phyloP scores from a whole-genome alignment of 1,284 basidiomycete genomes.

The Ustilago lituana region DNA sequence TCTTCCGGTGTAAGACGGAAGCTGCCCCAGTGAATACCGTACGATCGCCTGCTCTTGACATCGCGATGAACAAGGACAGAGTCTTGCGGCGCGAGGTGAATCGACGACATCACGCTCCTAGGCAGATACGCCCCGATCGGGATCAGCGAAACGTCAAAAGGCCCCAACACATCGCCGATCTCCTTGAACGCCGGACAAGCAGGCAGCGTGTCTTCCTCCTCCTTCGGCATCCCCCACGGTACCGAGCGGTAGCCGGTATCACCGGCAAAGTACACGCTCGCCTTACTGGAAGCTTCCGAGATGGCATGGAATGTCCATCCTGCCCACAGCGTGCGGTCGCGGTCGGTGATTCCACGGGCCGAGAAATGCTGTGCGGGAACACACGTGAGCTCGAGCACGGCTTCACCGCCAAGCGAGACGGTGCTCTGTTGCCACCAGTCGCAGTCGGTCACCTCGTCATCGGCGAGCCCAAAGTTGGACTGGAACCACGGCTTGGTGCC shows the following conservation, averaged over 20 bases:
- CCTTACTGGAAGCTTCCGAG: constrained; percentile 4
- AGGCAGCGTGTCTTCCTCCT: constrained; percentile 49
- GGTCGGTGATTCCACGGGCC: constrained; percentile 31
- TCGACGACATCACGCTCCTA: constrained; percentile 53
- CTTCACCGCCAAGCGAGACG: constrained; percentile 15
- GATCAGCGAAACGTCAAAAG: constrained; percentile 53
- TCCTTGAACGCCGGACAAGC: constrained; percentile 58
- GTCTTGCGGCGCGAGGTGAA: constrained; percentile 54
- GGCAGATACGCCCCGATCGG: constrained; percentile 60
- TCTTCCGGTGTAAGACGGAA: constrained; percentile 56
- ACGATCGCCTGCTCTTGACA: constrained; percentile 28
- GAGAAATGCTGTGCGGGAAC: constrained; percentile 59
- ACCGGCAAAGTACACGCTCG: constrained; percentile 57
- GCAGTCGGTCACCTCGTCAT: constrained; percentile 48
- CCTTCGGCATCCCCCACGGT: constrained; percentile 27
- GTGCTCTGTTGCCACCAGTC: constrained; percentile 58
- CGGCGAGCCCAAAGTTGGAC: constrained; percentile 34
- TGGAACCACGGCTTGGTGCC: constrained; percentile 51
- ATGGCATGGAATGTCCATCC: constrained; percentile 50
- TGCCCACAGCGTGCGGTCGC: constrained; percentile 55
- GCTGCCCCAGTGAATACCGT: constrained; percentile 58
- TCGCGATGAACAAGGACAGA: constrained; percentile 49
- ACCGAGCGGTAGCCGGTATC: constrained; percentile 53
- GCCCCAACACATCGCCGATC: constrained; percentile 55
- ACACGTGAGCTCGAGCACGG: constrained; percentile 42